phyloP scores from a whole-genome alignment of 768 basidiomycete genomes.

The Lactarius indigo region DNA sequence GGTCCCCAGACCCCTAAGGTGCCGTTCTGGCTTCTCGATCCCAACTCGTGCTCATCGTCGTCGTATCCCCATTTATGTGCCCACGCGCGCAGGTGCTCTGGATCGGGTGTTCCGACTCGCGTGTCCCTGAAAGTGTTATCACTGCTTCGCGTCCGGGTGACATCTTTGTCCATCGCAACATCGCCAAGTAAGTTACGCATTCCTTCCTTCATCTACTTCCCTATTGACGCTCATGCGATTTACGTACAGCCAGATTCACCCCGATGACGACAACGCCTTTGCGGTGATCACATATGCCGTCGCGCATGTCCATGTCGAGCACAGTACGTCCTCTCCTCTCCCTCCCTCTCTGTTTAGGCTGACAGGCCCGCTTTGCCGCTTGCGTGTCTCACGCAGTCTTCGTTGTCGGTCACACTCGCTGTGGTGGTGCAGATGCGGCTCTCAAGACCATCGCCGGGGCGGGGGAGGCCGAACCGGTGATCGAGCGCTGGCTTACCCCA shows the following conservation, averaged over 20 bases:
- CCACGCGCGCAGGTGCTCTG: conserved; percentile 54
- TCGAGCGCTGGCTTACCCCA: conserved; percentile 71
- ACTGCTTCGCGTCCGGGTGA: conserved; percentile 70
- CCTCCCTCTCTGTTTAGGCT: not conserved
- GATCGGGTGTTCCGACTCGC: conserved; percentile 82
- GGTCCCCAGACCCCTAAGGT: conserved; percentile 66
- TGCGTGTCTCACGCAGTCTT: conserved; percentile 49
- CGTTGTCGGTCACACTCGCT: conserved; percentile 79
- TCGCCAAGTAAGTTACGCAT: conserved; percentile 67
- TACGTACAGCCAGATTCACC: conserved; percentile 60
- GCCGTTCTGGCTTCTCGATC: conserved; percentile 24
- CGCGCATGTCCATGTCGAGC: conserved; percentile 63
- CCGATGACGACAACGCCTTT: conserved; percentile 64
- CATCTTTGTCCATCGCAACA: conserved; percentile 81
- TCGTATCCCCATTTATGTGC: not conserved
- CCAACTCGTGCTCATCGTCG: not conserved
- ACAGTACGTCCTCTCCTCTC: conserved; percentile 50
- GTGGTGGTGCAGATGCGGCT: conserved; percentile 70
- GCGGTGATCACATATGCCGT: conserved; percentile 77
- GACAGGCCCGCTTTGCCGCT: not conserved
- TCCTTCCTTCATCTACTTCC: too few species aligned
- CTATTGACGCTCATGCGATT: not conserved
- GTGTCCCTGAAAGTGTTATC: conserved; percentile 80
- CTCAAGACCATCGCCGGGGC: conserved; percentile 39
- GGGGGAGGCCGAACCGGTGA: conserved; percentile 36